A percentile compares a stretch with the other conserved stretches of the same genome.
phyloP scores from a whole-genome alignment of 805 yeast species.

The Pichia rugopelliculosa region DNA sequence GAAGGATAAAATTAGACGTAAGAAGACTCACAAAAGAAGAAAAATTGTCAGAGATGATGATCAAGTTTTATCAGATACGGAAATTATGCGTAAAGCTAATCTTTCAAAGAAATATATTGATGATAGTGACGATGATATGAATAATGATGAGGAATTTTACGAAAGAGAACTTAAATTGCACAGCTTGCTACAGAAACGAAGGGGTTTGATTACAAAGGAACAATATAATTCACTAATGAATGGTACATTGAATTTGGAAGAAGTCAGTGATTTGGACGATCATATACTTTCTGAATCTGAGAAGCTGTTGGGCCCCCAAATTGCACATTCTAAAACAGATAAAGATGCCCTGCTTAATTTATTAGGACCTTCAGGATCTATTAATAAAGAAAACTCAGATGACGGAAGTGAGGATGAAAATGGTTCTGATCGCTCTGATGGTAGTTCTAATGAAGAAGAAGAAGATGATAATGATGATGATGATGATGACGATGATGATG shows the following conservation, averaged over 20 bases:
- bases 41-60: constrained; percentile 28
- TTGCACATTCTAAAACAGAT: constrained; percentile 2
- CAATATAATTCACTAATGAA: constrained; percentile 17
- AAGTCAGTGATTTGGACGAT: constrained; percentile 11
- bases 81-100: constrained; percentile 14
- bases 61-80: constrained; percentile 7
- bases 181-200: constrained; percentile 20
- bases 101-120: constrained; percentile 49
- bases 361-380: neutral
- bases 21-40: constrained; percentile 7
- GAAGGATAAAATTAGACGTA: constrained; percentile 5
- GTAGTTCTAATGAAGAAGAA: neutral
- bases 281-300: neutral
- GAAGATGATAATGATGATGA: neutral
- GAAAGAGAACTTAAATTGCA: constrained; percentile 48
- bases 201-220: constrained; percentile 23
- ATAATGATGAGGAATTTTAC: constrained; percentile 44
- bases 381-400: neutral
- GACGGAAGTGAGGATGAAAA: constrained; percentile 4
- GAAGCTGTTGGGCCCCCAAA: neutral
- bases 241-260: constrained; percentile 6
- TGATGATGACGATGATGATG: neutral
- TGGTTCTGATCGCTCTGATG: neutral
- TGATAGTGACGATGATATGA: constrained; percentile 62
- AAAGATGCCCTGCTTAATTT: neutral